These are phyloP conservation scores for Glarea lozoyensis DNA, from an alignment of 495 filamentous ascomycete species.

Conservation along the genomic window DNA sequence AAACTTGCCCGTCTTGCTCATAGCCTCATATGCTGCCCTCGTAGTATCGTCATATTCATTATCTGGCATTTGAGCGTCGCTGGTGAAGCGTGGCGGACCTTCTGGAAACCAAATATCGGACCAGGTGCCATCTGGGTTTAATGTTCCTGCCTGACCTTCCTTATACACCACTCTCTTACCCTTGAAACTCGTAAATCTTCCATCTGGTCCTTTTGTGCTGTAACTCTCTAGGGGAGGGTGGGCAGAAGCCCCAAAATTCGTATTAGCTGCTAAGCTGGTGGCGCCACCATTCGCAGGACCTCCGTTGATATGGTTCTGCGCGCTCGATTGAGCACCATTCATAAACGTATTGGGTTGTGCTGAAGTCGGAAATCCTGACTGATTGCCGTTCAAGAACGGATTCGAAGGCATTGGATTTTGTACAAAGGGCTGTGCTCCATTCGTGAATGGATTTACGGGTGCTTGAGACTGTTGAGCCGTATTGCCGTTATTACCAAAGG, in stretches of 20 bases:
- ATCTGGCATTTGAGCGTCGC: constrained; percentile 8
- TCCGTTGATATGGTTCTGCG: too few species aligned
- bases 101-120: constrained; percentile 23
- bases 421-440: too few species aligned
- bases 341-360: too few species aligned
- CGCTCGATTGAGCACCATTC: too few species aligned
- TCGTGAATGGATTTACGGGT: too few species aligned
- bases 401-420: too few species aligned
- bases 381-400: too few species aligned
- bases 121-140: constrained; percentile 11
- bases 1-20: constrained; percentile 11
- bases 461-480: too few species aligned
- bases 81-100: constrained; percentile 11
- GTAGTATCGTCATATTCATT: constrained; percentile 12
- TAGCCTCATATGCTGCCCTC: constrained; percentile 11
- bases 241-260: too few species aligned
- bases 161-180: constrained; percentile 18
- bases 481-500: not conserved
- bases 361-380: too few species aligned
- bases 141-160: constrained; percentile 9
- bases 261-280: too few species aligned
- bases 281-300: too few species aligned
- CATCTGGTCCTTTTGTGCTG: constrained; percentile 5
- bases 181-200: constrained; percentile 16
- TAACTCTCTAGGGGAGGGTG: constrained; percentile 13